These are phyloP conservation scores for Paxillus involutus DNA, from an alignment of 768 basidiomycete species.

Conservation along the genomic window DNA sequence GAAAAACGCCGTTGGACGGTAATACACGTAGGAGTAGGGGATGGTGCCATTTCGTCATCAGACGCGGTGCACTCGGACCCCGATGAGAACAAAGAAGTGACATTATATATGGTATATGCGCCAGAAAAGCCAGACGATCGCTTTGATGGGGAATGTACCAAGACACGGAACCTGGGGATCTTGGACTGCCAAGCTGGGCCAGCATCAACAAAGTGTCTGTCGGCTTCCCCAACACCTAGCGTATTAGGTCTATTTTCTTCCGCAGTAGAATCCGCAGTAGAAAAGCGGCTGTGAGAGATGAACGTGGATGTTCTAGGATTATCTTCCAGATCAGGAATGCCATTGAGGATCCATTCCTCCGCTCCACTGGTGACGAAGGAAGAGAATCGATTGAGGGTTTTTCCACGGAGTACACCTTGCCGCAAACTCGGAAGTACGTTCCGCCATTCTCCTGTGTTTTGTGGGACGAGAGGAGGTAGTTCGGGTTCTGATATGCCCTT, in stretches of 20 bases:
- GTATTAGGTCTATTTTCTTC: slow-evolving; percentile 40
- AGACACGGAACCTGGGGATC: slow-evolving; percentile 67
- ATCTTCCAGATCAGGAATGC: slow-evolving; percentile 38
- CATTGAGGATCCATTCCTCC: slow-evolving; percentile 80
- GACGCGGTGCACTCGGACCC: slow-evolving; percentile 16
- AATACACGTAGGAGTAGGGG: slow-evolving; percentile 49
- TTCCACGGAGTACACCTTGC: slow-evolving; percentile 72
- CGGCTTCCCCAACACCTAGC: slow-evolving; percentile 54
- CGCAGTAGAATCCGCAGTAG: slow-evolving; percentile 36
- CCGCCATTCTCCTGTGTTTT: slow-evolving; percentile 71
- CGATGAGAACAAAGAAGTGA: slow-evolving; percentile 68
- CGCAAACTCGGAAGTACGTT: slow-evolving; percentile 63
- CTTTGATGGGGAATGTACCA: slow-evolving; percentile 83
- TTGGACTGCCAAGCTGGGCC: slow-evolving; percentile 75
- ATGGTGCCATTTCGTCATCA: slow-evolving; percentile 18
- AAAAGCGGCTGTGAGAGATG: slow-evolving; percentile 27
- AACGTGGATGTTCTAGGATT: slow-evolving; percentile 16
- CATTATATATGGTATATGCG: slow-evolving; percentile 71
- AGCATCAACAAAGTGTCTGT: slow-evolving; percentile 68
- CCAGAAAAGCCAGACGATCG: slow-evolving; percentile 63
- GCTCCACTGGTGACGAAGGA: slow-evolving; percentile 85
- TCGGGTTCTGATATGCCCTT: slow-evolving; percentile 21
- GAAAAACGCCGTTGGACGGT: slow-evolving; percentile 84
- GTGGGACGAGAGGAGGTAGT: slow-evolving; percentile 50
- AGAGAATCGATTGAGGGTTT: slow-evolving; percentile 81